Evolutionary conservation across 2,329 filamentous ascomycete genomes (phyloP), one percentile per base, ranked within the genome.

Genomic region (Aspergillus neotritici): DNA sequence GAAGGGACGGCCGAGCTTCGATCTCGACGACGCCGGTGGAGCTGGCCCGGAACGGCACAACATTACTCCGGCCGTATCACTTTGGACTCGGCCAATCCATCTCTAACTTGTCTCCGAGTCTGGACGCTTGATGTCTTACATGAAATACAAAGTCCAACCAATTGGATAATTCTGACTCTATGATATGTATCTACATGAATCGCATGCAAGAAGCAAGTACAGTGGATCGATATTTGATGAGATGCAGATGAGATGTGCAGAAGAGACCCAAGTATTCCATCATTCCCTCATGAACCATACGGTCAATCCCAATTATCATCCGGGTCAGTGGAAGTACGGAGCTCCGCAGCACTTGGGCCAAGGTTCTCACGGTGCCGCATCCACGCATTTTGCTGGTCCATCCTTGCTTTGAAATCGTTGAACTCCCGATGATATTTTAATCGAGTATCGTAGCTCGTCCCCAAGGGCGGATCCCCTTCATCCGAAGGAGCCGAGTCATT

Each of bases 401-500:
- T 8, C 7, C 9, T 25, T 25, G 21, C 52, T 9, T 49, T 56
- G 43, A 48, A 56, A 4, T 60, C 56, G 51, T 73, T 74, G 43
- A 67, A 76, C 43, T 67, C 68, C 43, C 61, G 66, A 48, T 69
- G 66, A 21, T 71, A 64, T 33, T 70, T 68, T 44, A 89, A 62
- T 53, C 78, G 74, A 31, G 79, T 74, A 49, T 85, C 77, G 43
- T 84, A 79, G 44, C 76, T 75, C 10, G 72, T 69, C 0, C 81
- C 80, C 72, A 82, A 77, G 36, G 69, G 67, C 0, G 74, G 75
- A 5, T 74, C 73, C 2, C 75, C 82, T 46, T 88, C 84, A 52
- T 88, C 86, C 15, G 74, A 69, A 0, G 76, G 71, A 1, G 72
- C 62, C 0, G 75, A 75, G 51, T 88, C 83, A 48, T 88, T 88